Percentiles rank a stretch among this genome's conserved stretches.
These are phyloP conservation scores for Lippia alba DNA, from an alignment of 305 asterid genomes.

Conservation along the genomic window DNA sequence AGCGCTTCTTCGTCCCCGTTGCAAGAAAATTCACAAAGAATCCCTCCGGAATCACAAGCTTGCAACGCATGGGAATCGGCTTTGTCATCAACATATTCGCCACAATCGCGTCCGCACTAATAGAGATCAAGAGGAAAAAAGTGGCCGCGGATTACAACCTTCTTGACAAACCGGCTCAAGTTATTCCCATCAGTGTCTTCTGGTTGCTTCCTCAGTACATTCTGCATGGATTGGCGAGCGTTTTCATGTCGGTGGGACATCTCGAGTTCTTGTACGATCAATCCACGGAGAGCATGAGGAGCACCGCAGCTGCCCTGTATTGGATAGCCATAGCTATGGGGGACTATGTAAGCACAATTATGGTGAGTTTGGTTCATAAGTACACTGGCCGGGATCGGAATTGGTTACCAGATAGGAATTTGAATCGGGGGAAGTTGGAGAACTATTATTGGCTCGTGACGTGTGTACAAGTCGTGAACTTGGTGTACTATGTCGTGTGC, in stretches of 20 bases:
- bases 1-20: conserved; percentile 68
- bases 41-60: conserved; percentile 58
- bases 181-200: conserved; percentile 65
- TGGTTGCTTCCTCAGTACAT: conserved; percentile 70
- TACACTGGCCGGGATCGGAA: conserved; percentile 48
- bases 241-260: conserved; percentile 66
- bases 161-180: conserved; percentile 50
- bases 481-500: conserved; percentile 55
- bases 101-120: conserved; percentile 52
- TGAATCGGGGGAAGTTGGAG: conserved; percentile 66
- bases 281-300: conserved; percentile 84
- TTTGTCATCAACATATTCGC: conserved; percentile 59
- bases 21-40: conserved; percentile 54
- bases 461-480: conserved; percentile 59
- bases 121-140: conserved; percentile 65
- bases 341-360: conserved; percentile 51
- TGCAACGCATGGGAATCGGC: conserved; percentile 77
- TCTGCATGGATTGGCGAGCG: conserved; percentile 65
- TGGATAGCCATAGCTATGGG: conserved; percentile 63
- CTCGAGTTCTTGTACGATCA: conserved; percentile 74
- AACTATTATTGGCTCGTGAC: conserved; percentile 71
- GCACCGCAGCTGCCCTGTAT: conserved; percentile 65
- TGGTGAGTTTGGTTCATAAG: conserved; percentile 62
- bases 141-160: conserved; percentile 54
- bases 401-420: conserved; percentile 73